Conservation (phyloP, 2,329 filamentous ascomycete species). For the Aspergillus aculeatus region DNA sequence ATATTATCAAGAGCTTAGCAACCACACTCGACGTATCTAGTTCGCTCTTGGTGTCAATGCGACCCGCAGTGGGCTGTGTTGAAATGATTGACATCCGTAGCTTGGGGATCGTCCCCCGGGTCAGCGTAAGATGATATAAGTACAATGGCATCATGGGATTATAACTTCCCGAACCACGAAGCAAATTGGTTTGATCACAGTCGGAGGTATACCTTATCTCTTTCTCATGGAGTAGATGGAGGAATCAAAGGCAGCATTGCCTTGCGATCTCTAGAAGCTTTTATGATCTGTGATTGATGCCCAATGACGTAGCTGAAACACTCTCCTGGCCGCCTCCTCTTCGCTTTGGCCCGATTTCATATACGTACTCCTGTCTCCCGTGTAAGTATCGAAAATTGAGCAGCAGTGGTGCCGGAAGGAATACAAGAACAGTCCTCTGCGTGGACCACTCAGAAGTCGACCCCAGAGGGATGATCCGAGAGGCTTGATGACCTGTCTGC, state of each 20-base stretch:
- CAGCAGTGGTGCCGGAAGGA: conserved; percentile 5
- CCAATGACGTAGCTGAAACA: conserved; percentile 24
- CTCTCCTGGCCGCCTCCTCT: not conserved
- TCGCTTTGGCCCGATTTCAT: not conserved
- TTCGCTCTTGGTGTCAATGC: not conserved
- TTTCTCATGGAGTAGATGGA: conserved; percentile 1
- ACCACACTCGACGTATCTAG: not conserved
- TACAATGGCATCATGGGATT: not conserved
- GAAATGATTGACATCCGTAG: not conserved
- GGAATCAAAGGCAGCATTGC: conserved; percentile 4
- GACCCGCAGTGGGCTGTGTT: not conserved
- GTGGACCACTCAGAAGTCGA: conserved; percentile 7
- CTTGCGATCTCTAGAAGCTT: conserved; percentile 13
- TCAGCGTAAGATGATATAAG: not conserved
- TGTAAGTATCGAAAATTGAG: not conserved
- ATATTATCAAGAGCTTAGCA: not conserved
- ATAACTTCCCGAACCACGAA: too few species aligned
- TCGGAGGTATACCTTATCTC: not conserved
- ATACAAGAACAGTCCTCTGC: not conserved
- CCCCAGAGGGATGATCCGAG: conserved; percentile 1
- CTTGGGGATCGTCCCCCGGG: not conserved
- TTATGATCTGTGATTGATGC: conserved; percentile 18
- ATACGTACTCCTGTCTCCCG: not conserved
- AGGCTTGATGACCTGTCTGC: conserved; percentile 6
- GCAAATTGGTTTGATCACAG: not conserved